These are phyloP conservation scores for Dactylellina cionopaga DNA, from an alignment of 2,329 filamentous ascomycete species.

Conservation along the genomic window DNA sequence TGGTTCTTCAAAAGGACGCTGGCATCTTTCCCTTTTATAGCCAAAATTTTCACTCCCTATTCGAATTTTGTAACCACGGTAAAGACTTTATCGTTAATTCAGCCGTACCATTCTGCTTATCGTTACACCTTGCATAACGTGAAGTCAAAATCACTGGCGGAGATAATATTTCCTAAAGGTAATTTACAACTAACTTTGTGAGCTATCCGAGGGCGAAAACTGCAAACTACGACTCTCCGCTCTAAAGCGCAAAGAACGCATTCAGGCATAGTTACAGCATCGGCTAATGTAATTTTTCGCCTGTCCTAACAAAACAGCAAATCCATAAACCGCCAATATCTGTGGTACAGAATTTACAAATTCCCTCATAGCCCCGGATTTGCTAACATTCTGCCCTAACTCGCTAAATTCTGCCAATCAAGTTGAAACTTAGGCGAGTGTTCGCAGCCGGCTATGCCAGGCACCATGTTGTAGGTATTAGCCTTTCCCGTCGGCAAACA, in stretches of 20 bases:
- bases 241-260: too few relatives aligned
- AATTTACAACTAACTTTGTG: not conserved
- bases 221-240: too few relatives aligned
- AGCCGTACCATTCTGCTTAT: not conserved
- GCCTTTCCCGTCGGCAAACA: conserved; percentile 25
- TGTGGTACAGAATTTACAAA: conserved; percentile 16
- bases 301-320: not conserved
- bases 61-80: not conserved
- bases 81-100: not conserved
- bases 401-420: conserved; percentile 20
- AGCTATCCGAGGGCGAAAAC: not conserved
- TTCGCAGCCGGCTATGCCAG: conserved; percentile 5
- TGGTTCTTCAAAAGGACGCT: too few relatives aligned
- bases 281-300: not conserved
- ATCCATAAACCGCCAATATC: too few relatives aligned
- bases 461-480: conserved; percentile 8
- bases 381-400: not conserved
- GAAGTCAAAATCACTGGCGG: conserved; percentile 2
- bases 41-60: not conserved
- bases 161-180: not conserved
- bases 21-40: conserved; percentile 1
- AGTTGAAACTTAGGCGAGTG: conserved; percentile 7
- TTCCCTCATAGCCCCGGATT: conserved; percentile 12
- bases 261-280: too few relatives aligned
- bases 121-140: conserved; percentile 26